These are phyloP conservation scores for Triticum turgidum DNA, from an alignment of 176 grass and related monocot genomes.

Conservation along the genomic window DNA sequence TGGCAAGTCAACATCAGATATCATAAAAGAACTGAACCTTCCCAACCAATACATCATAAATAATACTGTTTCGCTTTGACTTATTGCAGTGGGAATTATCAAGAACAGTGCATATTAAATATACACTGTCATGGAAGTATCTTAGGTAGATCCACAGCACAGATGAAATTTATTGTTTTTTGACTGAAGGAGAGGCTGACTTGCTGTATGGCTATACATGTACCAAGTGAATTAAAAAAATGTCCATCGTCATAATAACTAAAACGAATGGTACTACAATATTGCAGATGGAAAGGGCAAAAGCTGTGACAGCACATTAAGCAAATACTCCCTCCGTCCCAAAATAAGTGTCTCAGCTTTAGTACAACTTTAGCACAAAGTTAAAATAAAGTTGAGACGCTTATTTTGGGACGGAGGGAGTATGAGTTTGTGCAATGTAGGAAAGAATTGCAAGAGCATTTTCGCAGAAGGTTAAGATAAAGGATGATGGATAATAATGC, in stretches of 20 bases:
- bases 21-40: slow-evolving; percentile 42
- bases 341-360: no score
- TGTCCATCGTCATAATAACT: slow-evolving; percentile 17
- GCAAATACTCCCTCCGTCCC: neutral
- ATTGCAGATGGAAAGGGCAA: slow-evolving; percentile 5
- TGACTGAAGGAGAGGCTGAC: slow-evolving; percentile 32
- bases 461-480: neutral
- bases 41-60: slow-evolving; percentile 47
- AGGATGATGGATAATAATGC: slow-evolving; percentile 8
- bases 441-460: neutral
- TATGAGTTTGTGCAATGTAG: neutral
- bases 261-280: neutral
- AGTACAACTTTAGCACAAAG: no score
- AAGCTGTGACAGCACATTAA: slow-evolving; percentile 19
- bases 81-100: slow-evolving; percentile 44
- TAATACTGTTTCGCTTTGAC: slow-evolving; percentile 33
- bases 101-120: slow-evolving; percentile 45
- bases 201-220: slow-evolving; percentile 2
- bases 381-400: no score
- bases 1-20: slow-evolving; percentile 48
- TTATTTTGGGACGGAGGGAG: no score
- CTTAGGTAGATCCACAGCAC: slow-evolving; percentile 29
- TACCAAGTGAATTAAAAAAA: slow-evolving; percentile 20
- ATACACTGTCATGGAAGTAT: slow-evolving; percentile 21
- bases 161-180: slow-evolving; percentile 32